Base-by-base conservation (phyloP, 345 rosid species). In the Anastatica hierochuntica region DNA sequence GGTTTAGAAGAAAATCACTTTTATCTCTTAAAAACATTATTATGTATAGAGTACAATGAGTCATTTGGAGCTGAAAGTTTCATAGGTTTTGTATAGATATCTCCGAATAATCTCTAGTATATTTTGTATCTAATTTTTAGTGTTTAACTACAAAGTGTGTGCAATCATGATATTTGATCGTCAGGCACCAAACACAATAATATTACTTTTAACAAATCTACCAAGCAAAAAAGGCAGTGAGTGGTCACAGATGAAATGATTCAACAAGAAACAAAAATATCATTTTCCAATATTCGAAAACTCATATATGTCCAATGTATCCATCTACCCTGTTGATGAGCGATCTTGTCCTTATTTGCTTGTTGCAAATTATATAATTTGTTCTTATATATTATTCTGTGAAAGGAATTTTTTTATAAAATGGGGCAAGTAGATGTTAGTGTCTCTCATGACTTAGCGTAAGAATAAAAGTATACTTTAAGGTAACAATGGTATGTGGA, bases 271-370 rank as follows among this genome's bases (percentile, higher is more conserved):
- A 18, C 20, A 38, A 39, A 23, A 53, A n/a, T n/a, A n/a, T n/a
- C n/a, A n/a, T n/a, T n/a, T n/a, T n/a, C n/a, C 29, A 58, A 17
- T 21, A 40, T 18, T 18, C 12, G 18, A 37, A 57, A 58, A 50
- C 19, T 43, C 35, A 36, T 65, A 26, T 34, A 58, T 58, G 64
- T 66, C 50, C 70, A 66, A 50, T 66, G 70, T 42, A 66, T 65
- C 59, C 14, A 41, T n/a, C 48, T n/a, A 49, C 20, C 12, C 2
- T 39, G 31, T 34, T 64, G 62, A 55, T 64, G 39, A 9, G 26
- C 4, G 52, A 43, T 58, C 48, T 51, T 66, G 64, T 57, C 64
- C 41, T 35, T 57, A 50, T 27, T 26, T 35, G 59, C 40, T 19
- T 65, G 18, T 24, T 43, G 47, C 23, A 65, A 44, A 57, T 14